Percentiles rank a stretch among this genome's conserved stretches.
Conservation (phyloP, 2,329 filamentous ascomycete genomes). For the Xylariaceae sp. region DNA sequence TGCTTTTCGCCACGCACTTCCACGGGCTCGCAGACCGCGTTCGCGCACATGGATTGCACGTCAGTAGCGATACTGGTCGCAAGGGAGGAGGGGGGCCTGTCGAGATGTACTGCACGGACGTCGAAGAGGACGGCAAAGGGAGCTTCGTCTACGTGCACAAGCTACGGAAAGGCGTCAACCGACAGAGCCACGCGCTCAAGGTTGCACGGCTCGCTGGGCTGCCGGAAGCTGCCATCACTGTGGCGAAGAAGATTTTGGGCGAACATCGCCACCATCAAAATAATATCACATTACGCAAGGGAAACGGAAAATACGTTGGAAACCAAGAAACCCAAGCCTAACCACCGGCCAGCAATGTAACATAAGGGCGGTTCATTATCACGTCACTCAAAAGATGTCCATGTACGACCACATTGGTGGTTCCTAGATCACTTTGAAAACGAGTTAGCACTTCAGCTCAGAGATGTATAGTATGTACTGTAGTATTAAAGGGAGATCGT, state of each 20-base stretch:
- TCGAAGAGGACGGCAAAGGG: constrained; percentile 72
- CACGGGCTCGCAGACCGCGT: constrained; percentile 84
- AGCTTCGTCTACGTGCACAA: constrained; percentile 88
- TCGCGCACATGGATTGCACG: constrained; percentile 51
- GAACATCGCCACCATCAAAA: too few relatives aligned
- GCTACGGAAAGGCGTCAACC: constrained; percentile 81
- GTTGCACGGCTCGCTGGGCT: constrained; percentile 88
- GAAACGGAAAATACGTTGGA: background rate
- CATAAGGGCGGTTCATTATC: background rate
- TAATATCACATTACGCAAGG: background rate
- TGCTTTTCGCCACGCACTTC: constrained; percentile 95
- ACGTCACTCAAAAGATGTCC: too few relatives aligned
- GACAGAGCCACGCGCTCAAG: constrained; percentile 88
- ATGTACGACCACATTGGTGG: background rate
- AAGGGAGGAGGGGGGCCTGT: constrained; percentile 51
- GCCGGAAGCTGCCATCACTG: constrained; percentile 71
- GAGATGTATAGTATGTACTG: constrained; percentile 10
- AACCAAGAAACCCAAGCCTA: background rate
- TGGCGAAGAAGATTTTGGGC: constrained; percentile 66
- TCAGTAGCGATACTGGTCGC: constrained; percentile 35
- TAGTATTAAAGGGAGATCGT: constrained; percentile 29
- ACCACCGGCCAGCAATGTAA: background rate
- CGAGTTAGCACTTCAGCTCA: constrained; percentile 27
- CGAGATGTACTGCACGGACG: constrained; percentile 86
- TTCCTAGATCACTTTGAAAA: constrained; percentile 14